phyloP scores from a whole-genome alignment of 768 basidiomycete genomes.

The Scleroderma citrinum region DNA sequence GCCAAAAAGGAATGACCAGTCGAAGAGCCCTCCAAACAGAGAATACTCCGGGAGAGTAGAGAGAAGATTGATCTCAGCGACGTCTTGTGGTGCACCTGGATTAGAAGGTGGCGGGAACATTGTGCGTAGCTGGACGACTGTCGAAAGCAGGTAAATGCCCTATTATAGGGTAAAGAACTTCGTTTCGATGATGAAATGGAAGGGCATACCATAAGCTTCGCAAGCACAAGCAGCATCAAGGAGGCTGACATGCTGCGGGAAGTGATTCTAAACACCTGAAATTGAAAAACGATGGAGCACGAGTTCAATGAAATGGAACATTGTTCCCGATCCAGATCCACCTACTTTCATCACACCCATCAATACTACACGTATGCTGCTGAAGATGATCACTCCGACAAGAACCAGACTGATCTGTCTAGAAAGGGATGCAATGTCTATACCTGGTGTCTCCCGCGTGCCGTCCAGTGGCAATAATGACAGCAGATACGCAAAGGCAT shows the following conservation, averaged over 20 bases:
- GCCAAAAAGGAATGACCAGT: slow-evolving; percentile 64
- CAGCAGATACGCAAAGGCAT: slow-evolving; percentile 35
- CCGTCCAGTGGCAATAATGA: slow-evolving; percentile 30
- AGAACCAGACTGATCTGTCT: slow-evolving; percentile 59
- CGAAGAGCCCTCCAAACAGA: slow-evolving; percentile 69
- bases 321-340: slow-evolving; percentile 4
- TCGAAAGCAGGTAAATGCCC: slow-evolving; percentile 82
- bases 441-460: slow-evolving; percentile 21
- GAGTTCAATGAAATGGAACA: neutral
- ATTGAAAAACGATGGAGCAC: neutral
- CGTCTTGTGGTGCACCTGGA: slow-evolving; percentile 5
- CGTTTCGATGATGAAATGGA: slow-evolving; percentile 1
- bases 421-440: slow-evolving; percentile 38
- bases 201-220: slow-evolving; percentile 70
- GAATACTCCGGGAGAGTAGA: slow-evolving; percentile 68
- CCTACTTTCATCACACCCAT: slow-evolving; percentile 57
- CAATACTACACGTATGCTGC: slow-evolving; percentile 65
- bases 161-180: slow-evolving; percentile 22
- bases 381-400: slow-evolving; percentile 72
- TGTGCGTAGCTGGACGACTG: slow-evolving; percentile 74
- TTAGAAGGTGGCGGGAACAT: slow-evolving; percentile 61
- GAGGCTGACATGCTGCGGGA: slow-evolving; percentile 68
- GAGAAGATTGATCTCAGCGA: slow-evolving; percentile 48
- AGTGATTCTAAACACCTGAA: slow-evolving; percentile 54
- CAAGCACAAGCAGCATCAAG: slow-evolving; percentile 68